phyloP scores from a whole-genome alignment of 768 basidiomycete genomes.

The Suillus brevipes region DNA sequence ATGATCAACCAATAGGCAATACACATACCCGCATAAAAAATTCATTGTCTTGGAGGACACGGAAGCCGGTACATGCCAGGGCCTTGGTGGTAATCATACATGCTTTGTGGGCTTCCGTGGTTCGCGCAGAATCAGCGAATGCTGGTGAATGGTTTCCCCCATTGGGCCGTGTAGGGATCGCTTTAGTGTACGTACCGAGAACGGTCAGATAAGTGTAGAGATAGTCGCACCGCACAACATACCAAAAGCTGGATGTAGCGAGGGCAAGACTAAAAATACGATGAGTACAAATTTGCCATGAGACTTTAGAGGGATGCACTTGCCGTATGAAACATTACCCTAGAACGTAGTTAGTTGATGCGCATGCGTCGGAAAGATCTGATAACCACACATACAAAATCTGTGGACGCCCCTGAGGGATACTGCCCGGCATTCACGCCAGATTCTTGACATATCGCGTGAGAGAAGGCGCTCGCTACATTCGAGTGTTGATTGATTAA shows the following conservation, averaged over 20 bases:
- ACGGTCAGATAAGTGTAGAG: slow-evolving; percentile 28
- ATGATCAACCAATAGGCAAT: not conserved
- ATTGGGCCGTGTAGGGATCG: slow-evolving; percentile 67
- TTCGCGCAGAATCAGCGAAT: slow-evolving; percentile 61
- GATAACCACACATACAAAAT: slow-evolving; percentile 58
- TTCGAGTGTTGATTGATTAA: slow-evolving; percentile 10
- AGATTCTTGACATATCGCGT: slow-evolving; percentile 45
- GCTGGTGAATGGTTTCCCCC: slow-evolving; percentile 78
- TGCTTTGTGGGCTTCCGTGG: slow-evolving; percentile 59
- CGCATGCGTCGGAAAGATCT: not conserved
- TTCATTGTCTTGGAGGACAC: slow-evolving; percentile 54
- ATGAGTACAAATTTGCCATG: slow-evolving; percentile 16
- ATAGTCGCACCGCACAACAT: slow-evolving; percentile 19
- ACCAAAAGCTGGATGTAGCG: slow-evolving; percentile 67
- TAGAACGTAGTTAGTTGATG: slow-evolving; percentile 32
- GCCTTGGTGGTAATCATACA: slow-evolving; percentile 60
- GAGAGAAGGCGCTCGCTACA: slow-evolving; percentile 55
- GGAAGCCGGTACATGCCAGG: slow-evolving; percentile 61
- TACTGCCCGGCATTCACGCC: slow-evolving; percentile 38
- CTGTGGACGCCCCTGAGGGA: slow-evolving; percentile 63
- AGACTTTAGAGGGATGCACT: slow-evolving; percentile 28
- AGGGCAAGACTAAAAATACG: slow-evolving; percentile 49
- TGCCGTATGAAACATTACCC: slow-evolving; percentile 76
- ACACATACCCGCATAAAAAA: slow-evolving; percentile 55
- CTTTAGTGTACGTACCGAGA: slow-evolving; percentile 33